A percentile compares a stretch with the other conserved stretches of the same genome.
Evolutionary conservation across 768 basidiomycete species (phyloP).

Genomic region (Boletellus ananas): DNA sequence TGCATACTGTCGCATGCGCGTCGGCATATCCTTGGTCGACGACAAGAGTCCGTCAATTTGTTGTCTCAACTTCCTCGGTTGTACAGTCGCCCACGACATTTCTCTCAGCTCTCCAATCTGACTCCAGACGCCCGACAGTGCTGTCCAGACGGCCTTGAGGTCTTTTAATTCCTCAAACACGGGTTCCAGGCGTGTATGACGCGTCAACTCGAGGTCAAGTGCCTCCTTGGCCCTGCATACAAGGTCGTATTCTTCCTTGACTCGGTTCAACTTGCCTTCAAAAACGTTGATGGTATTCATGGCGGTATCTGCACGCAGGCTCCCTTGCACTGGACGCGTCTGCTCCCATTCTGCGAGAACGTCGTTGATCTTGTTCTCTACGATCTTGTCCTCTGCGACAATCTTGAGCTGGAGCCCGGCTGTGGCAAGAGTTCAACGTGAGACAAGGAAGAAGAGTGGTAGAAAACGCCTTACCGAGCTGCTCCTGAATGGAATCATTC

Average conservation of each 20-base stretch:
- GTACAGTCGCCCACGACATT: conserved; percentile 85
- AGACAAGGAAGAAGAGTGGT: conserved; percentile 3
- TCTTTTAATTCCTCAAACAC: conserved; percentile 94
- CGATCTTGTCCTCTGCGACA: conserved; percentile 98
- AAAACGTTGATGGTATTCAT: conserved; percentile 96
- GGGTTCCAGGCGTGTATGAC: conserved; percentile 88
- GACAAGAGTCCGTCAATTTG: conserved; percentile 86
- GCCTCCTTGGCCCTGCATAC: conserved; percentile 97
- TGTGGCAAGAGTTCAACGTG: conserved; percentile 27
- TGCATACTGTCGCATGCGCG: conserved; percentile 97
- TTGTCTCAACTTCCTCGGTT: conserved; percentile 91
- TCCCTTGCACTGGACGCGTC: conserved; percentile 94
- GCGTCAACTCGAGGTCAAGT: conserved; percentile 85
- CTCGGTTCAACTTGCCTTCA: conserved; percentile 82
- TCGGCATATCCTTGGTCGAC: conserved; percentile 99
- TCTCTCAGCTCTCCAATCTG: conserved; percentile 89
- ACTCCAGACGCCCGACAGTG: conserved; percentile 94
- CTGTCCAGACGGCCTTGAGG: conserved; percentile 98
- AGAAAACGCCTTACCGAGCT: conserved; percentile 64
- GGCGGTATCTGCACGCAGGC: conserved; percentile 92
- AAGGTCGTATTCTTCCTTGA: conserved; percentile 93
- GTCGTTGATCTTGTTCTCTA: conserved; percentile 93
- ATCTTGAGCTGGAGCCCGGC: conserved; percentile 99
- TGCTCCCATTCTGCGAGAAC: conserved; percentile 92
- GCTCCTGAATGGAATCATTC: conserved; percentile 98